Evolutionary conservation across 371 early-diverging fungal genomes (phyloP).

Genomic region (Mucor plumbeus): DNA sequence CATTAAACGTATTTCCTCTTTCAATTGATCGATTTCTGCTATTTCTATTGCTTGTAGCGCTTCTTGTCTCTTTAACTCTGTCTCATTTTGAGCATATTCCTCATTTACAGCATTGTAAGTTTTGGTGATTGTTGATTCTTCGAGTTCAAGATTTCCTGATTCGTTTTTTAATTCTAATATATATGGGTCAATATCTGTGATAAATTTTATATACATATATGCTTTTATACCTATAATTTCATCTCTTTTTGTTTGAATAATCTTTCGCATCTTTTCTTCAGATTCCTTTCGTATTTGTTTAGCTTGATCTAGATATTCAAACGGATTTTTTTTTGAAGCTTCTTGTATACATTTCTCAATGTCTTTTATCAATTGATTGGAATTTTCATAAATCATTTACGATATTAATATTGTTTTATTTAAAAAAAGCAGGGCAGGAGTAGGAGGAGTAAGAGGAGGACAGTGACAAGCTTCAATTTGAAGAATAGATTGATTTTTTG

Average conservation of each 20-base stretch:
- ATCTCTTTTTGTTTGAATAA: no score
- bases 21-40: background rate
- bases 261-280: no score
- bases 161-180: background rate
- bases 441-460: background rate
- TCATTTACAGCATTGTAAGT: background rate
- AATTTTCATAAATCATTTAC: background rate
- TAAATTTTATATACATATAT: background rate
- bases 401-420: background rate
- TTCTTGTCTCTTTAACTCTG: background rate
- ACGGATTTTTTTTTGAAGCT: background rate
- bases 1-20: background rate
- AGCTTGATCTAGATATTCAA: no score
- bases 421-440: background rate
- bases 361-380: background rate
- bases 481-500: background rate
- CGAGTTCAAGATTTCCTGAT: background rate
- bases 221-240: background rate
- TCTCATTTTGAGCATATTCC: background rate
- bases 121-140: background rate
- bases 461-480: background rate
- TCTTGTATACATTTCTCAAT: background rate
- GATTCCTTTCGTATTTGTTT: no score
- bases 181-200: no score
- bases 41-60: no score